Conservation (phyloP, 2,329 filamentous ascomycete species). For the Zymoseptoria pseudotritici region DNA sequence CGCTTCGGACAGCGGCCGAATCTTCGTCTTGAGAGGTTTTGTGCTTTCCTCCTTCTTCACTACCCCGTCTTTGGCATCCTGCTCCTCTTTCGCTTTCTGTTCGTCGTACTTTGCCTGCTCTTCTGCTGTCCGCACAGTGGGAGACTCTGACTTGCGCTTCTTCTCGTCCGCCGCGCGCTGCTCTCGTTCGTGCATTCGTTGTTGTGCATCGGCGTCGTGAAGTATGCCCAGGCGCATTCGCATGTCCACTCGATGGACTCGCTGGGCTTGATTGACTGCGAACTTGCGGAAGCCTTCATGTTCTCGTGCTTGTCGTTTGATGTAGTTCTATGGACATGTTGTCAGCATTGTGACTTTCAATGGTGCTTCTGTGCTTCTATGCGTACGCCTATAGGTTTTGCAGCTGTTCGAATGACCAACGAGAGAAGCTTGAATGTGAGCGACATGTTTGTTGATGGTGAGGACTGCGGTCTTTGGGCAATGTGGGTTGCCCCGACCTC, state of each 20-base stretch:
- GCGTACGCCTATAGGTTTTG: slow-evolving; percentile 60
- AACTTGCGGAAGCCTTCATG: slow-evolving; percentile 58
- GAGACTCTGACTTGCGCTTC: slow-evolving; percentile 43
- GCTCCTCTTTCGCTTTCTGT: slow-evolving; percentile 34
- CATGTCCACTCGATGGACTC: slow-evolving; percentile 60
- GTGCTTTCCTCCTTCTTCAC: slow-evolving; percentile 39
- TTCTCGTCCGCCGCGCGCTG: slow-evolving; percentile 49
- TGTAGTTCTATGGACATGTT: slow-evolving; percentile 47
- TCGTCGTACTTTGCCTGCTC: slow-evolving; percentile 51
- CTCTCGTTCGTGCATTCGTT: slow-evolving; percentile 46
- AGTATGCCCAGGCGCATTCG: slow-evolving; percentile 58
- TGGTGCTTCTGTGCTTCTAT: slow-evolving; percentile 2
- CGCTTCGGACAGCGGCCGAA: slow-evolving; percentile 57
- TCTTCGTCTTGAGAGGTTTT: slow-evolving; percentile 36
- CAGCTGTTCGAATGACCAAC: slow-evolving; percentile 56
- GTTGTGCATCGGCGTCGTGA: slow-evolving; percentile 52
- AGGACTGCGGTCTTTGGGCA: neutral
- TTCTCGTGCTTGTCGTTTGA: slow-evolving; percentile 61
- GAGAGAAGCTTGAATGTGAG: slow-evolving; percentile 61
- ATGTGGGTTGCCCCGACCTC: slow-evolving; percentile 7
- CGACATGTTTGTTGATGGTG: slow-evolving; percentile 42
- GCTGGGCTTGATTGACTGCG: slow-evolving; percentile 57
- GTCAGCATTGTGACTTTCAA: slow-evolving; percentile 1
- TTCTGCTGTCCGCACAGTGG: slow-evolving; percentile 56
- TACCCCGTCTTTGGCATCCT: slow-evolving; percentile 26